phyloP scores from a whole-genome alignment of 257 asterid species.

The Ilex asprella region DNA sequence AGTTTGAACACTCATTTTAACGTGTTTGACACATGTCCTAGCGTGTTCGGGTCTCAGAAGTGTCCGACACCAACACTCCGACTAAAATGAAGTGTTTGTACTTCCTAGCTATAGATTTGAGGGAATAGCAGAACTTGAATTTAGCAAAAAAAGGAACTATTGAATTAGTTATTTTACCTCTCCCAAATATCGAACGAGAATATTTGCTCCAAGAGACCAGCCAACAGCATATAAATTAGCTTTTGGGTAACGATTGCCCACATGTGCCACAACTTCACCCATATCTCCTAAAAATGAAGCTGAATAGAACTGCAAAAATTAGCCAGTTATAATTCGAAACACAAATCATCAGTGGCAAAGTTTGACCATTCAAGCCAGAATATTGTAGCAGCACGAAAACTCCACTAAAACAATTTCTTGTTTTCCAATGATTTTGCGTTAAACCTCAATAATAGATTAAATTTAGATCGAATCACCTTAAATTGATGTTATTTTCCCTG shows the following conservation, averaged over 20 bases:
- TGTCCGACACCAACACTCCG: too few relatives aligned
- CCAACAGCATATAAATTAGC: slow-evolving; percentile 88
- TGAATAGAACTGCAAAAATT: slow-evolving; percentile 83
- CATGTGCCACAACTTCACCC: slow-evolving; percentile 69
- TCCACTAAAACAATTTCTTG: not conserved
- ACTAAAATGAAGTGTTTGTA: too few relatives aligned
- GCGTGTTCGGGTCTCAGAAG: too few relatives aligned
- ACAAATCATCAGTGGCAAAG: not conserved
- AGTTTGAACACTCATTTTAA: too few relatives aligned
- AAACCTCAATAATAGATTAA: not conserved
- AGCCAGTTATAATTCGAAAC: slow-evolving; percentile 3
- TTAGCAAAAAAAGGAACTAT: not conserved
- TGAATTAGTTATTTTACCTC: slow-evolving; percentile 41
- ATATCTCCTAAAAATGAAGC: slow-evolving; percentile 94
- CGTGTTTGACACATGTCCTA: too few relatives aligned
- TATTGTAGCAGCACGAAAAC: not conserved
- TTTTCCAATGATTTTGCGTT: not conserved
- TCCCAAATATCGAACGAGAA: slow-evolving; percentile 84
- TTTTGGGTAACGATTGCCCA: slow-evolving; percentile 52
- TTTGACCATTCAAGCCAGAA: not conserved
- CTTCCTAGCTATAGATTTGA: too few relatives aligned
- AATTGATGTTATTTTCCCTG: not conserved
- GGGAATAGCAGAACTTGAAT: not conserved
- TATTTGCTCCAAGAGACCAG: slow-evolving; percentile 98
- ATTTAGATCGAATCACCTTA: not conserved